These are phyloP conservation scores for Sporothrix phasma DNA, from an alignment of 2,329 filamentous ascomycete species.

Conservation along the genomic window DNA sequence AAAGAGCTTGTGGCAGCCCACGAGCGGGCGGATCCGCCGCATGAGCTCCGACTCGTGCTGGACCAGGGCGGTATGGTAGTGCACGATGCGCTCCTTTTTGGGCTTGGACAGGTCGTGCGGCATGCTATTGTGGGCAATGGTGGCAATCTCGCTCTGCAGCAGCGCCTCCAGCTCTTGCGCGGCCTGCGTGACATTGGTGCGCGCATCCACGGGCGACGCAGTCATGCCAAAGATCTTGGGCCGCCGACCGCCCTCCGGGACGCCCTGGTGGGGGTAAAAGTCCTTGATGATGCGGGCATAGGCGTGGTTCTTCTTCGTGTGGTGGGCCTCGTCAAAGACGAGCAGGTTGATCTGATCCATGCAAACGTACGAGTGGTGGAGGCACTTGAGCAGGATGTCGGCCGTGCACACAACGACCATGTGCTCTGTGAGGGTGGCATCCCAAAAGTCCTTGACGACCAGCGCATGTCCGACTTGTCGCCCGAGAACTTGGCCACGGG, in stretches of 20 bases:
- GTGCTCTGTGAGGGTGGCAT: conserved; percentile 46
- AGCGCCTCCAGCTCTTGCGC: conserved; percentile 65
- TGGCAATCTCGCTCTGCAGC: conserved; percentile 75
- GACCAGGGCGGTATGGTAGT: conserved; percentile 38
- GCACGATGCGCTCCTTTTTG: conserved; percentile 46
- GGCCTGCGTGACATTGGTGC: conserved; percentile 60
- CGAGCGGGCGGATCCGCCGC: conserved; percentile 38
- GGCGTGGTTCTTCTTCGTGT: conserved; percentile 86
- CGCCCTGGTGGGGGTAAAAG: conserved; percentile 53
- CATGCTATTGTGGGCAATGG: conserved; percentile 46
- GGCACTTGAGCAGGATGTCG: conserved; percentile 69
- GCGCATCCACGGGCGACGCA: conserved; percentile 83
- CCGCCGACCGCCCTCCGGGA: conserved; percentile 33
- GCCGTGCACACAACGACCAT: conserved; percentile 91
- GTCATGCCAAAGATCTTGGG: conserved; percentile 94
- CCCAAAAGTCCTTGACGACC: conserved; percentile 37
- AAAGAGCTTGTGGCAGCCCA: conserved; percentile 38
- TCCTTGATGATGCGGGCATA: conserved; percentile 87
- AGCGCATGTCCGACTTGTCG: conserved; percentile 41
- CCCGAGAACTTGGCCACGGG: conserved; percentile 67
- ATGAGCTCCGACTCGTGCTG: conserved; percentile 57
- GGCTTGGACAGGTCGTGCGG: conserved; percentile 50
- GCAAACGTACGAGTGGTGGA: conserved; percentile 66
- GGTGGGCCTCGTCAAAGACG: conserved; percentile 93
- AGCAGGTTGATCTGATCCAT: conserved; percentile 82